Conservation (phyloP, 192 early-diverging fungal genomes). For the Glomus cerebriforme region DNA sequence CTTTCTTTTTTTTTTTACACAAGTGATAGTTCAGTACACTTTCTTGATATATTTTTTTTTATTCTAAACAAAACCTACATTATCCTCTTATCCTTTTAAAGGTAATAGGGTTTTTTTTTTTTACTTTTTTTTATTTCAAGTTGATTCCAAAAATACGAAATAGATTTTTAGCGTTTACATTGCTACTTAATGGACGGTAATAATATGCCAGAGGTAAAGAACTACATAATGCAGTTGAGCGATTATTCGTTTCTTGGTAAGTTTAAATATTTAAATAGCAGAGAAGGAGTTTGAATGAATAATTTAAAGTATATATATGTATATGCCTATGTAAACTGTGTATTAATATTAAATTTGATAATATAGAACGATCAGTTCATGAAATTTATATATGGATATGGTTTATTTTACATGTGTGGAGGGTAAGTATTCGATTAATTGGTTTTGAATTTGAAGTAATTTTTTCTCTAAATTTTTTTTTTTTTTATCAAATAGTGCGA, state of each 20-base stretch:
- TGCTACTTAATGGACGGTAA: background rate
- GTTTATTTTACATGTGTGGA: constrained; percentile 20
- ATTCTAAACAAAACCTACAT: no score
- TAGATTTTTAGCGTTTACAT: no score
- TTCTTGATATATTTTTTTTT: no score
- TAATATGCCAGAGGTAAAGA: background rate
- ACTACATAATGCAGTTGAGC: background rate
- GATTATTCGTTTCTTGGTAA: background rate
- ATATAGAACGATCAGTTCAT: constrained; percentile 23
- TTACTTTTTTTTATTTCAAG: no score
- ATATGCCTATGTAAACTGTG: no score
- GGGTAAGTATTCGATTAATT: constrained; percentile 8
- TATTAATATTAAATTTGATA: background rate
- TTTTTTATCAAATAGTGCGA: constrained; percentile 7
- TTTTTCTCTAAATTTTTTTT: background rate
- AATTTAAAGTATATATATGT: background rate
- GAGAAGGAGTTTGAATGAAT: no score
- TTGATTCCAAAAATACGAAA: no score
- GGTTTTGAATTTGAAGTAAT: background rate
- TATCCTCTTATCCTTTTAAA: no score
- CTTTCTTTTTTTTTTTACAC: no score
- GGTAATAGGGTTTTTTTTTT: no score
- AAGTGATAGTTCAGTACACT: no score
- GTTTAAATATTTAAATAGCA: background rate
- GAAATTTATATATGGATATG: constrained; percentile 25